These are phyloP conservation scores for Cutaneotrichosporon sp. DNA, from an alignment of 1,284 basidiomycete species.

Conservation along the genomic window DNA sequence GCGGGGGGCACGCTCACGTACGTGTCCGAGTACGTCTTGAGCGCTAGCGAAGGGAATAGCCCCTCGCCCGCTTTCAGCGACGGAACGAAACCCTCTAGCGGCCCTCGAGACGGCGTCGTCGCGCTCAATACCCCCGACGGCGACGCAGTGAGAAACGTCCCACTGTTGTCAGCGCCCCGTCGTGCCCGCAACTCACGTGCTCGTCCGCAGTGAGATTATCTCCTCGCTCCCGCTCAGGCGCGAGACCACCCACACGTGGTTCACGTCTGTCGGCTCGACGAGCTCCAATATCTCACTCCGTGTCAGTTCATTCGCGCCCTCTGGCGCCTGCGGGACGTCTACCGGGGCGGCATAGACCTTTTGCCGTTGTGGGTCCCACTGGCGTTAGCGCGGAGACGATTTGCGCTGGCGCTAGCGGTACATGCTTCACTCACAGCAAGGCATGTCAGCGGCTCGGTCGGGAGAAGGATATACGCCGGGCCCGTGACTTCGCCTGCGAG, in stretches of 20 bases:
- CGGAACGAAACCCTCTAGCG: conserved; percentile 46
- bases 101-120: conserved; percentile 43
- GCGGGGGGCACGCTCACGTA: conserved; percentile 34
- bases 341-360: conserved; percentile 43
- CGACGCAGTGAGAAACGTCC: conserved; percentile 45
- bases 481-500: conserved; percentile 46
- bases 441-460: conserved; percentile 39
- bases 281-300: conserved; percentile 36
- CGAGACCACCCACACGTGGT: conserved; percentile 53
- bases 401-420: too few species aligned
- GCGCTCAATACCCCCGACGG: conserved; percentile 43
- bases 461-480: conserved; percentile 48
- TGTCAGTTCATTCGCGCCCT: conserved; percentile 41
- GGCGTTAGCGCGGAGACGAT: too few species aligned
- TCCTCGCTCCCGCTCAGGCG: conserved; percentile 51
- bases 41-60: conserved; percentile 28
- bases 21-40: conserved; percentile 33
- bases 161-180: conserved; percentile 20
- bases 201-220: conserved; percentile 48
- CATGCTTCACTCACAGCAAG: conserved; percentile 32
- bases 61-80: conserved; percentile 14
- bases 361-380: conserved; percentile 45
- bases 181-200: conserved; percentile 31
- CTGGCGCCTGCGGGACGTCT: conserved; percentile 44
- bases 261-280: conserved; percentile 49